These are phyloP conservation scores for Astragalus glycyphyllos DNA, from an alignment of 306 rosid species.

Conservation along the genomic window DNA sequence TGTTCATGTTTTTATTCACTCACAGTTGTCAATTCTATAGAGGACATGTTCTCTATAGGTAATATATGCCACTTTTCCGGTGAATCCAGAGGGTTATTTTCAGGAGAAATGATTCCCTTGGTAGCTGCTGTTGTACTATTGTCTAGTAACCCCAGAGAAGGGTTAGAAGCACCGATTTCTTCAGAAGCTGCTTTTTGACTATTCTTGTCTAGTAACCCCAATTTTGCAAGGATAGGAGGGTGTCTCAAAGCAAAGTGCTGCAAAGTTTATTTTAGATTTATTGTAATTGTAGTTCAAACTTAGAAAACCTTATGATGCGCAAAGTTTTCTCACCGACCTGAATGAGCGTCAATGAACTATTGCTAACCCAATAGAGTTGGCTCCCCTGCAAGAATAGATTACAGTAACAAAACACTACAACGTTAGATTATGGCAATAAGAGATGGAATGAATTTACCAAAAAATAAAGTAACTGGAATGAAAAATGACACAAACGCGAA, in stretches of 20 bases:
- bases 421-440: conserved; percentile 34
- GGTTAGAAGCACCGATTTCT: conserved; percentile 48
- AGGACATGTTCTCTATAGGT: conserved; percentile 62
- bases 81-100: conserved; percentile 48
- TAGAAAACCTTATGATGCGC: conserved; percentile 7
- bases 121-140: conserved; percentile 45
- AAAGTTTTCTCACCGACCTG: conserved; percentile 62
- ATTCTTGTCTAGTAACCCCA: conserved; percentile 64
- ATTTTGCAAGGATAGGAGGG: conserved; percentile 68
- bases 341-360: conserved; percentile 64
- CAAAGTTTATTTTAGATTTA: conserved; percentile 44
- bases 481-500: conserved; percentile 28
- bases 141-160: conserved; percentile 54
- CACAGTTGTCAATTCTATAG: conserved; percentile 70
- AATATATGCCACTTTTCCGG: conserved; percentile 58
- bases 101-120: conserved; percentile 46
- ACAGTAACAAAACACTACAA: conserved; percentile 37
- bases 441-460: conserved; percentile 30
- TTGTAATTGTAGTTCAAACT: conserved; percentile 30
- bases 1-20: conserved; percentile 53
- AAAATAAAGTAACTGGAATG: conserved; percentile 37
- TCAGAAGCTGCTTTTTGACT: conserved; percentile 42
- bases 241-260: conserved; percentile 75
- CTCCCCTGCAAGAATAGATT: conserved; percentile 76
- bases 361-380: conserved; percentile 86